Percentiles rank a stretch among this genome's conserved stretches.
phyloP scores from a whole-genome alignment of 108 stramenopile species.

The Phaeodactylum tricornutum region DNA sequence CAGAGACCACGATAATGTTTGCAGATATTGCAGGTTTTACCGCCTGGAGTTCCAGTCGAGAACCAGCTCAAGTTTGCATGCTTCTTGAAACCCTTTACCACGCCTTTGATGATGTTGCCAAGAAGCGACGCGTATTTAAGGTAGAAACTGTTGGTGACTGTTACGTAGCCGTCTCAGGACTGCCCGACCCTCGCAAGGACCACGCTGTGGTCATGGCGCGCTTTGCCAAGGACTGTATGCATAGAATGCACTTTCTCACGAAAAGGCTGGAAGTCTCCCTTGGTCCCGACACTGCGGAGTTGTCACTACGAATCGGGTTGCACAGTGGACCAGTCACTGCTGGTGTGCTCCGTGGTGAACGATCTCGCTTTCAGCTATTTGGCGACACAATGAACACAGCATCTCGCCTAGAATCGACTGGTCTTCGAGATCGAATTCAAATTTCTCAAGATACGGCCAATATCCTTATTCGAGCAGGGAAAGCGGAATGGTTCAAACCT shows the following conservation, averaged over 20 bases:
- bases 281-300: constrained; percentile 10
- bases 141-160: constrained; percentile 37
- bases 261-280: constrained; percentile 8
- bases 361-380: constrained; percentile 15
- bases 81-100: constrained; percentile 30
- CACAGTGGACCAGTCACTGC: constrained; percentile 36
- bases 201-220: constrained; percentile 6
- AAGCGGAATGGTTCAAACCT: constrained; percentile 18
- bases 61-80: constrained; percentile 27
- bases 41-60: constrained; percentile 19
- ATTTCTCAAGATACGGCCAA: constrained; percentile 26
- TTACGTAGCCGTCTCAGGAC: constrained; percentile 33
- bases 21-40: constrained; percentile 27
- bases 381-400: constrained; percentile 45
- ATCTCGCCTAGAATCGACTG: constrained; percentile 30
- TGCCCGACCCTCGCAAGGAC: constrained; percentile 17
- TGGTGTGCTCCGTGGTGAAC: constrained; percentile 30
- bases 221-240: neutral
- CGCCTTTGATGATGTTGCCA: constrained; percentile 31
- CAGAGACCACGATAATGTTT: constrained; percentile 7
- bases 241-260: constrained; percentile 7
- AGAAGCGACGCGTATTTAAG: constrained; percentile 26
- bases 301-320: constrained; percentile 30
- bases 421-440: constrained; percentile 23
- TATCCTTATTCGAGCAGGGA: constrained; percentile 14